Evolutionary conservation across 2,329 filamentous ascomycete genomes (phyloP).

Genomic region (Colletotrichum lentis): DNA sequence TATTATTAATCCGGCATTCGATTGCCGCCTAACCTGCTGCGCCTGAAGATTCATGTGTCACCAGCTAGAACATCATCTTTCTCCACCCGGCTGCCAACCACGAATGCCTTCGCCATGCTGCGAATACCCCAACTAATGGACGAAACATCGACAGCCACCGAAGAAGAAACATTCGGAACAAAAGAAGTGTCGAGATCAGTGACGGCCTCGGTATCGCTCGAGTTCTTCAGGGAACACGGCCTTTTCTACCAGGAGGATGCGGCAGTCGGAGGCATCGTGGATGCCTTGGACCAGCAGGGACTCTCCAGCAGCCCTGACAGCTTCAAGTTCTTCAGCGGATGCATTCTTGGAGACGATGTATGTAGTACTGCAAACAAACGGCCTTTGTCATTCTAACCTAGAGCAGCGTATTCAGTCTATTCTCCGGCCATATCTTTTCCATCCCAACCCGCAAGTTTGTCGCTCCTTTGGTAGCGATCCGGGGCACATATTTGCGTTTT

Average conservation of each 20-base stretch:
- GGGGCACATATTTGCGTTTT: neutral
- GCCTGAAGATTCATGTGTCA: neutral
- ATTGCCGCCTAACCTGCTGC: neutral
- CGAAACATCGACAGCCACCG: neutral
- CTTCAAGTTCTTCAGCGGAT: neutral
- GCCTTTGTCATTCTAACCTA: neutral
- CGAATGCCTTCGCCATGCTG: neutral
- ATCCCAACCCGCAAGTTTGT: neutral
- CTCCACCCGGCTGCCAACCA: neutral
- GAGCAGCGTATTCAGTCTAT: neutral
- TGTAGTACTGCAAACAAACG: neutral
- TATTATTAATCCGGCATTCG: neutral
- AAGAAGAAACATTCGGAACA: neutral
- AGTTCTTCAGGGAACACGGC: neutral
- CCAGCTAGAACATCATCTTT: neutral
- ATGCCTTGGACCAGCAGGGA: neutral
- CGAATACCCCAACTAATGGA: slow-evolving; percentile 1
- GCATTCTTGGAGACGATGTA: slow-evolving; percentile 1
- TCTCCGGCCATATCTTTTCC: neutral
- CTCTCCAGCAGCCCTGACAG: neutral
- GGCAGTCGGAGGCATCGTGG: neutral
- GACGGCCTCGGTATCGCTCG: neutral
- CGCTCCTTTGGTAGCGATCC: slow-evolving; percentile 1
- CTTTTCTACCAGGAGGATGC: neutral
- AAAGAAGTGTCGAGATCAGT: neutral